Percentiles rank a stretch among this genome's conserved stretches.
Evolutionary conservation across 1,139 yeast species (phyloP).

Genomic region (Groenewaldozyma auringiensis): DNA sequence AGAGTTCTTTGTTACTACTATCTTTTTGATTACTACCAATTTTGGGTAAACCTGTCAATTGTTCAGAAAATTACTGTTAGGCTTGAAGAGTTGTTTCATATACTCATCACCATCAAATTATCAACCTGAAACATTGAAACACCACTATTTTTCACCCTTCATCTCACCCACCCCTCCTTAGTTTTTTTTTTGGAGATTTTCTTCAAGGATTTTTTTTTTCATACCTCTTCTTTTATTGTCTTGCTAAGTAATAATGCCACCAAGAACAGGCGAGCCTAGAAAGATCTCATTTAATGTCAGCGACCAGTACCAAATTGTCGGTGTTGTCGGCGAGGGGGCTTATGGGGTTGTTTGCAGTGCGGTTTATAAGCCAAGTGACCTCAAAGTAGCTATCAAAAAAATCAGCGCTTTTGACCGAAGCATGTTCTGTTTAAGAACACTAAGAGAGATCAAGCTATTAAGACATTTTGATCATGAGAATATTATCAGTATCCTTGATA

Average conservation of each 20-base stretch:
- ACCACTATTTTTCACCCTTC: not conserved
- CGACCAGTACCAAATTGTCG: constrained; percentile 75
- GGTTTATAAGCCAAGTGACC: constrained; percentile 76
- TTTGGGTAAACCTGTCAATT: too few species aligned
- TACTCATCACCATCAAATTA: not conserved
- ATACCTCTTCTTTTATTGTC: not conserved
- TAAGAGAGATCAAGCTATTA: constrained; percentile 79
- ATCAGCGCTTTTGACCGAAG: constrained; percentile 90
- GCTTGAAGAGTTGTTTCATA: too few species aligned
- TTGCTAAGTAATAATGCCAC: not conserved
- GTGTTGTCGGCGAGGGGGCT: constrained; percentile 96
- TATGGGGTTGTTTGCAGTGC: constrained; percentile 96
- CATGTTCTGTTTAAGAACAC: constrained; percentile 83
- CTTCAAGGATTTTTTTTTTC: not conserved
- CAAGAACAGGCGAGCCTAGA: constrained; percentile 23
- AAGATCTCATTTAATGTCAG: constrained; percentile 78
- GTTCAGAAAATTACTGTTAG: too few species aligned
- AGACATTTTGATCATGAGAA: constrained; percentile 89
- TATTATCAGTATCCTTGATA: constrained; percentile 81
- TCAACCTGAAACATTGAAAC: not conserved
- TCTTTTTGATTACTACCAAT: too few species aligned
- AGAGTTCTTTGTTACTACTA: too few species aligned
- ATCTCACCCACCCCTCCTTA: not conserved
- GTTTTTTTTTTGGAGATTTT: not conserved
- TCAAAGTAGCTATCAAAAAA: constrained; percentile 90